Evolutionary conservation across 2,329 filamentous ascomycete genomes (phyloP).

Genomic region (Talaromyces marneffei): DNA sequence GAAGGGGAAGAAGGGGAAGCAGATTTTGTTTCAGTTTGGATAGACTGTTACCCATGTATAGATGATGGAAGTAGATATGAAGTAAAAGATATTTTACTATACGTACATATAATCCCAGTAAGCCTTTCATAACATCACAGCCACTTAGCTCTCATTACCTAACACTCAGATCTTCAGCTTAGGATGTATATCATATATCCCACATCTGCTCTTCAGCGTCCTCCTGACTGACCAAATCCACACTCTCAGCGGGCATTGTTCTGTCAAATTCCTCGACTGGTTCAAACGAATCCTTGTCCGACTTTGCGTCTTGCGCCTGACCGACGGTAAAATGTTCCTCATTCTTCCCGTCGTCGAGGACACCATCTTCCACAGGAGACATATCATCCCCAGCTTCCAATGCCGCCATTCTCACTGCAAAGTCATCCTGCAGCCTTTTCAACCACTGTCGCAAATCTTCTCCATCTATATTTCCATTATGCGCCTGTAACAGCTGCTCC

Average conservation of each 20-base stretch:
- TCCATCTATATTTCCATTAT: constrained; percentile 59
- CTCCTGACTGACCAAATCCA: background rate
- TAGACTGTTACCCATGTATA: constrained; percentile 12
- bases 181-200: background rate
- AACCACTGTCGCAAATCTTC: constrained; percentile 60
- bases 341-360: background rate
- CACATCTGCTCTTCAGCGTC: background rate
- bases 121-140: too few species aligned
- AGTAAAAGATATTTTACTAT: background rate
- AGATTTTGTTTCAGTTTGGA: constrained; percentile 38
- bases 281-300: constrained; percentile 11
- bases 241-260: background rate
- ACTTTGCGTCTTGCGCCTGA: background rate
- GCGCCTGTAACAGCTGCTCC: constrained; percentile 65
- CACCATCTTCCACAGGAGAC: background rate
- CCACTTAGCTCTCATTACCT: background rate
- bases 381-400: constrained; percentile 46
- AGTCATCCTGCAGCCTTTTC: constrained; percentile 64
- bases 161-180: background rate
- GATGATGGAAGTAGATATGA: background rate
- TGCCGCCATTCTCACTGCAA: constrained; percentile 63
- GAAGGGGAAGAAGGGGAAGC: constrained; percentile 31
- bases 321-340: background rate
- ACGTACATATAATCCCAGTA: background rate
- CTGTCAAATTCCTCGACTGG: constrained; percentile 7